These are phyloP conservation scores for Malus sieversii DNA, from an alignment of 306 rosid species.

Conservation along the genomic window DNA sequence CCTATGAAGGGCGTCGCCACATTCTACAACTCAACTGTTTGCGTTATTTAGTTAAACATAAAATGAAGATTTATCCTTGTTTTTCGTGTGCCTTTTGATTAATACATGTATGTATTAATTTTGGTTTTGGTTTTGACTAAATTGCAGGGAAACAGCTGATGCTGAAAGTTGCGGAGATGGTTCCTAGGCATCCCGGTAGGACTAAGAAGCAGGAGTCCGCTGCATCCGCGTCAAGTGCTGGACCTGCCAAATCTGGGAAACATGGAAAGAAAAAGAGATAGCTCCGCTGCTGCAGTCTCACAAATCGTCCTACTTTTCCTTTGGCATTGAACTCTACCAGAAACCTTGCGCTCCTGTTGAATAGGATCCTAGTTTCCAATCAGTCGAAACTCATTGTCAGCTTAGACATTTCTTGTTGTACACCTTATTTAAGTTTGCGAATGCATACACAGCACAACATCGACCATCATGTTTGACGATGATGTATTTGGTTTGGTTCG, in stretches of 20 bases:
- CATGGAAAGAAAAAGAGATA: constrained; percentile 76
- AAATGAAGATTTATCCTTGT: neutral
- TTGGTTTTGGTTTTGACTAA: neutral
- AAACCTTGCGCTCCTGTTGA: neutral
- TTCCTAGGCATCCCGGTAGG: constrained; percentile 85
- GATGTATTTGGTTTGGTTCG: neutral
- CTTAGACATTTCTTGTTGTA: neutral
- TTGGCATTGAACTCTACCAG: neutral
- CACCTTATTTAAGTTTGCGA: neutral
- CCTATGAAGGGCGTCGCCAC: neutral
- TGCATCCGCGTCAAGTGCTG: constrained; percentile 52
- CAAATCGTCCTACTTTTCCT: neutral
- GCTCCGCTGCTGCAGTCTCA: neutral
- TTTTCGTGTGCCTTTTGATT: neutral
- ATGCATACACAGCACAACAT: neutral
- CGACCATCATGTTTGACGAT: neutral
- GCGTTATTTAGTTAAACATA: neutral
- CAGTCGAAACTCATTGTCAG: neutral
- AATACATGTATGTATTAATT: neutral
- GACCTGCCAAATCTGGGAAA: constrained; percentile 70
- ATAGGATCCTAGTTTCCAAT: neutral
- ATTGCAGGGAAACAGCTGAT: constrained; percentile 70
- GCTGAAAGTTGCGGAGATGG: constrained; percentile 67
- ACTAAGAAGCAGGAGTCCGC: constrained; percentile 68
- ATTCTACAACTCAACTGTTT: neutral